A percentile compares a stretch with the other conserved stretches of the same genome.
These are phyloP conservation scores for Collybia nuda DNA, from an alignment of 768 basidiomycete species.

Conservation along the genomic window DNA sequence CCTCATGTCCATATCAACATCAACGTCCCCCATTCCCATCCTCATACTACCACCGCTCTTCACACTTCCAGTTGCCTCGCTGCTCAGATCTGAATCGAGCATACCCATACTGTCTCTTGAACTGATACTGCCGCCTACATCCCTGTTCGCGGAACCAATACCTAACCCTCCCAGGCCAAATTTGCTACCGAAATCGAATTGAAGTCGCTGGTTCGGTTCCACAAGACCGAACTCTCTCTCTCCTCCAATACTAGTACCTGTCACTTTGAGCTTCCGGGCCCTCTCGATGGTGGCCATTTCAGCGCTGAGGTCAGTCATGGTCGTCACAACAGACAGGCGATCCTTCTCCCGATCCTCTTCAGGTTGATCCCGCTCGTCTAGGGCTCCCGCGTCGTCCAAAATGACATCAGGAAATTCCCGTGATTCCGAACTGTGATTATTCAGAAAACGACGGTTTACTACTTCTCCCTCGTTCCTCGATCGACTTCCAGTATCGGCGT, in stretches of 20 bases:
- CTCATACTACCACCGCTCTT: constrained; percentile 26
- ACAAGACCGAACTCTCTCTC: constrained; percentile 33
- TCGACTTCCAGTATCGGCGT: constrained; percentile 7
- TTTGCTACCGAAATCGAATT: constrained; percentile 50
- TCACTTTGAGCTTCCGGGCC: constrained; percentile 40
- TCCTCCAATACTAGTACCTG: constrained; percentile 13
- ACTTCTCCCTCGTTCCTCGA: constrained; percentile 54
- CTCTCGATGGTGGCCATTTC: constrained; percentile 51
- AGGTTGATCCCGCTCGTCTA: neutral
- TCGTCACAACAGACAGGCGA: constrained; percentile 36
- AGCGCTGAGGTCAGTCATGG: constrained; percentile 41
- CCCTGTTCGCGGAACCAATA: constrained; percentile 17
- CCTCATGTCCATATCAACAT: constrained; percentile 69
- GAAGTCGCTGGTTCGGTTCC: constrained; percentile 21
- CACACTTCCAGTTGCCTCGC: constrained; percentile 18
- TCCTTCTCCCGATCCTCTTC: constrained; percentile 28
- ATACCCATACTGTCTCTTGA: neutral
- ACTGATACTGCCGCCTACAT: constrained; percentile 4
- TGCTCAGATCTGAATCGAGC: neutral
- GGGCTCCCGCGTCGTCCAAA: neutral
- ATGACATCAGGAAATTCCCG: constrained; percentile 15
- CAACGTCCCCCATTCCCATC: constrained; percentile 48
- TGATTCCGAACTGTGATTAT: constrained; percentile 45
- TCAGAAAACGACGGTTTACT: constrained; percentile 43
- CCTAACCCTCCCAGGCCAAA: constrained; percentile 40